Conservation (phyloP, 495 filamentous ascomycete species). For the Penicillium lividum region DNA sequence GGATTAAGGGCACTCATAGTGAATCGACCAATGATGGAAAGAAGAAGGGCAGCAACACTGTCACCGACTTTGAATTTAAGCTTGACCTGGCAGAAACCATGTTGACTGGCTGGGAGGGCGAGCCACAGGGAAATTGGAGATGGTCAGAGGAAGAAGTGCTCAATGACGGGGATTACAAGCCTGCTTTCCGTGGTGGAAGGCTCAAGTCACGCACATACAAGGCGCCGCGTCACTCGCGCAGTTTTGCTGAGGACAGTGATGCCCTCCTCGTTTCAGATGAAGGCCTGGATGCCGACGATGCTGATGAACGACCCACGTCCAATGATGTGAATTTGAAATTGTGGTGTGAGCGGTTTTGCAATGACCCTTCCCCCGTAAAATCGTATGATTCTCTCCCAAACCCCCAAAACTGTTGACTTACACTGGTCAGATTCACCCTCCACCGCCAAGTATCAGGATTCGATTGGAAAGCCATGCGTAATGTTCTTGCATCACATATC, state of each 20-base stretch:
- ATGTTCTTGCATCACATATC: constrained; percentile 39
- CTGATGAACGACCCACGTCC: not conserved
- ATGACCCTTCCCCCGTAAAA: constrained; percentile 41
- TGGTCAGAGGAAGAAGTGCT: constrained; percentile 19
- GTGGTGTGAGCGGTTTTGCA: constrained; percentile 46
- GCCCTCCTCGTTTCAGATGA: constrained; percentile 12
- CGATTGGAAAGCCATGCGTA: constrained; percentile 30
- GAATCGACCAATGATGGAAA: constrained; percentile 29
- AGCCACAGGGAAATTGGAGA: constrained; percentile 18
- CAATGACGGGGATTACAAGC: constrained; percentile 27
- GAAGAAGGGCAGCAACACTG: constrained; percentile 31
- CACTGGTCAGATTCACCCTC: constrained; percentile 37
- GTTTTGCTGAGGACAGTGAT: constrained; percentile 13
- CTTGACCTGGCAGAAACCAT: constrained; percentile 40
- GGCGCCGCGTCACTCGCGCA: constrained; percentile 7
- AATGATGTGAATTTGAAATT: constrained; percentile 25
- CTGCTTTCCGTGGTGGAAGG: constrained; percentile 35
- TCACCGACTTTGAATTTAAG: constrained; percentile 43
- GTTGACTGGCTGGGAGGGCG: constrained; percentile 31
- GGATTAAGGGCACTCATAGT: constrained; percentile 35
- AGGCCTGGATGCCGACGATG: not conserved
- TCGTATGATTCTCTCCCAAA: constrained; percentile 30
- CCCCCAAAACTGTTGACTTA: not conserved
- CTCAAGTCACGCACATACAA: constrained; percentile 26
- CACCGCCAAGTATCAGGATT: constrained; percentile 39